phyloP scores from a whole-genome alignment of 208 protist genomes.

The Trypanosoma caninum region DNA sequence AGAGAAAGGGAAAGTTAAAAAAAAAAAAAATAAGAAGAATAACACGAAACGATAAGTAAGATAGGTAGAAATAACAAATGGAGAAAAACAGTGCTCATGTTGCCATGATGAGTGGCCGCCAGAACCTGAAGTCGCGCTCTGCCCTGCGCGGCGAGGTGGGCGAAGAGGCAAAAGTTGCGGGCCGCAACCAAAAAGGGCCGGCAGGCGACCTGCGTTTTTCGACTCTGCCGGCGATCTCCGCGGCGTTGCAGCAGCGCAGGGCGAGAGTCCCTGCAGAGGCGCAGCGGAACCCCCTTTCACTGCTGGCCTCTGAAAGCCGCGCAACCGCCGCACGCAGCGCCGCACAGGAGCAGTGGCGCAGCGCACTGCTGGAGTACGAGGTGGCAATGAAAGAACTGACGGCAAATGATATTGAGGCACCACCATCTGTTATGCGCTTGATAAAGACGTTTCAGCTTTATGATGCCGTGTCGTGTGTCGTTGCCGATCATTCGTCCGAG shows the following conservation, averaged over 20 bases:
- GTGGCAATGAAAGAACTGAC: conserved; percentile 74
- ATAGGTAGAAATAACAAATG: not conserved
- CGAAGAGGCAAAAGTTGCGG: too few relatives aligned
- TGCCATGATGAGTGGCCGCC: too few relatives aligned
- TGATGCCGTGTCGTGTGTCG: conserved; percentile 42
- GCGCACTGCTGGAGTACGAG: conserved; percentile 71
- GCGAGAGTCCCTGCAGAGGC: not conserved
- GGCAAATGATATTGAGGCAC: conserved; percentile 35
- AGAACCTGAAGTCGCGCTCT: too few relatives aligned
- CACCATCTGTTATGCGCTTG: conserved; percentile 43
- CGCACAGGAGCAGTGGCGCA: conserved; percentile 59
- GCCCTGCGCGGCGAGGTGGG: too few relatives aligned
- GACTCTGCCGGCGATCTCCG: conserved; percentile 11
- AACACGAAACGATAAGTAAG: conserved; percentile 1
- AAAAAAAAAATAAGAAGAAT: not conserved
- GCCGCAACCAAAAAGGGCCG: too few relatives aligned
- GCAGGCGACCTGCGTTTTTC: too few relatives aligned
- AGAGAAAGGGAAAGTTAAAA: not conserved
- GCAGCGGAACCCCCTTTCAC: conserved; percentile 11
- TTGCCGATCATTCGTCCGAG: conserved; percentile 39
- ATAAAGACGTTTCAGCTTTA: conserved; percentile 56
- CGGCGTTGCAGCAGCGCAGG: not conserved
- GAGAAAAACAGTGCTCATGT: too few relatives aligned
- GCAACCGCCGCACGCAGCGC: conserved; percentile 28
- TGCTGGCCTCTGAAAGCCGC: conserved; percentile 32